Conservation (phyloP, 176 grass and related monocot species). For the bread wheat (Triticum aestivum) region DNA sequence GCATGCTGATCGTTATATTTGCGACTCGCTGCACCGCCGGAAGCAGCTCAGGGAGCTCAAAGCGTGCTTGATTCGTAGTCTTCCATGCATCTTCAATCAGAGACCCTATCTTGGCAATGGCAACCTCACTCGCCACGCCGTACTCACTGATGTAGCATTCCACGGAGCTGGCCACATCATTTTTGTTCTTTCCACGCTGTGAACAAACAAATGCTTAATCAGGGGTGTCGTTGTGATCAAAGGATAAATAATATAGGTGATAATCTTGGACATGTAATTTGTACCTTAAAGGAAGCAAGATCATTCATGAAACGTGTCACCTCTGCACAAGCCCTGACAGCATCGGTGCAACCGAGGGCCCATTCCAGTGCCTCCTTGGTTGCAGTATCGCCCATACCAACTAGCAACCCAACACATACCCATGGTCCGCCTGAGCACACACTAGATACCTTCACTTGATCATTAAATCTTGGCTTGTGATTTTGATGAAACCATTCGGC, state of each 20-base stretch:
- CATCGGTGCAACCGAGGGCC: constrained; percentile 13
- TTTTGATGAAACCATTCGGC: constrained; percentile 32
- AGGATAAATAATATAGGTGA: background rate
- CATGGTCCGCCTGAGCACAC: constrained; percentile 21
- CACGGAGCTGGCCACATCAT: constrained; percentile 13
- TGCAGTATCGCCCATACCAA: constrained; percentile 40
- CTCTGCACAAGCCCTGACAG: constrained; percentile 17
- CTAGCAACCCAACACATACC: constrained; percentile 14
- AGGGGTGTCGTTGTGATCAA: background rate
- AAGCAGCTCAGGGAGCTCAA: constrained; percentile 9
- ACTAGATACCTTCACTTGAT: constrained; percentile 26
- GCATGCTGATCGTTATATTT: constrained; percentile 28
- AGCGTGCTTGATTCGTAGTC: constrained; percentile 5
- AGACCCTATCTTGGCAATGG: constrained; percentile 13
- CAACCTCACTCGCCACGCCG: background rate
- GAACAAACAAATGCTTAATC: background rate
- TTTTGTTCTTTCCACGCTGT: constrained; percentile 30
- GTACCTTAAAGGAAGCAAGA: constrained; percentile 38
- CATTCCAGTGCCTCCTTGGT: constrained; percentile 41
- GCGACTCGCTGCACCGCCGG: constrained; percentile 1
- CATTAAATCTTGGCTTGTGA: constrained; percentile 26
- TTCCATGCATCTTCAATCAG: constrained; percentile 32
- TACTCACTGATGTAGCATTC: constrained; percentile 29
- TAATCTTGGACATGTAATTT: background rate
- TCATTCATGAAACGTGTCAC: constrained; percentile 42